Evolutionary conservation across 768 basidiomycete genomes (phyloP), one percentile per base, ranked within the genome.

Genomic region (Mycena indigotica): DNA sequence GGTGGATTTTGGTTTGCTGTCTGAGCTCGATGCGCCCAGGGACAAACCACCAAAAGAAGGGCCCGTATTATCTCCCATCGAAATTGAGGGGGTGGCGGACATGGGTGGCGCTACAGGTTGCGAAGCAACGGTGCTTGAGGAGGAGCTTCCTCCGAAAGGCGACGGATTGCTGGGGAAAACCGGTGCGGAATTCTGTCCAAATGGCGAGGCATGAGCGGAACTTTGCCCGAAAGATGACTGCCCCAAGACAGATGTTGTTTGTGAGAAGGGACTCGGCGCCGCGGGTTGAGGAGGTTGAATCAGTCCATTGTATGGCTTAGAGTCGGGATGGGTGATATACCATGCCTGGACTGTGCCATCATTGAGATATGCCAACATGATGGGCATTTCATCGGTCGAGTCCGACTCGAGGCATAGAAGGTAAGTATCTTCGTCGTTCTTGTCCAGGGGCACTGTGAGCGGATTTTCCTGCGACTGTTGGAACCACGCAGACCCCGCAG

Each of bases 271-370:
- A 62, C 24, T 66, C 72, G 21, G 41, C 12, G n/a, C 10, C 35
- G 35, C 35, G 35, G 62, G 38, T 3, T 57, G 56, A 2, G 58
- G 32, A 29, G 68, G 75, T 29, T 70, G 64, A 62, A 78, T 66
- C 79, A 91, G 83, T 28, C 83, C 83, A 38, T 77, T 72, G 65
- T 90, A 92, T 8, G 80, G 73, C 17, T 63, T 69, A 1, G 76
- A 78, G 39, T 79, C 80, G 6, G 76, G 73, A 66, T 87, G 83
- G 35, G 89, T 81, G 21, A 88, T 66, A 67, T 85, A 77, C 89
- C 91, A 93, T 3, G 78, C 91, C 48, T 85, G 80, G 24, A 93
- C 53, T 0, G 89, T 89, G 19, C 91, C 91, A 65, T 93, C 91
- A 53, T 85, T 90, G 12, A 89, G 78, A 69, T 89, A 92, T 3